A percentile compares a stretch with the other conserved stretches of the same genome.
Evolutionary conservation across 2,329 filamentous ascomycete genomes (phyloP).

Genomic region (Dothidotthia symphoricarpi): DNA sequence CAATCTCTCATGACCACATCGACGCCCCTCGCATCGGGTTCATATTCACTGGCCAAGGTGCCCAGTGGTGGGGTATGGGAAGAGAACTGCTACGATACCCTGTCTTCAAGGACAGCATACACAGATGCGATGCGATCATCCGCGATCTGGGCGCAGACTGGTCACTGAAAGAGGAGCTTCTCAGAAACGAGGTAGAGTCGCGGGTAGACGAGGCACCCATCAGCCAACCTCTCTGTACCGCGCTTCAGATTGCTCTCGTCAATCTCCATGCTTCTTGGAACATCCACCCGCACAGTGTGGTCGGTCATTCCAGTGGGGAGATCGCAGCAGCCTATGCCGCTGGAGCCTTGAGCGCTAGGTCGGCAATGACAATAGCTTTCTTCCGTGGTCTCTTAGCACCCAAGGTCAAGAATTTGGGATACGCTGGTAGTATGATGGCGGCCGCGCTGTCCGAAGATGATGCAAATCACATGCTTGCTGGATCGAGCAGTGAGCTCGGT

Average conservation of each 20-base stretch:
- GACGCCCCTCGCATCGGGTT: slow-evolving; percentile 2
- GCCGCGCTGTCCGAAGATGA: slow-evolving; percentile 27
- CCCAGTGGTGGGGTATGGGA: slow-evolving; percentile 26
- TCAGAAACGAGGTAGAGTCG: neutral
- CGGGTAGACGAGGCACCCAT: neutral
- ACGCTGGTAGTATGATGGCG: slow-evolving; percentile 29
- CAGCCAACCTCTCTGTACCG: slow-evolving; percentile 14
- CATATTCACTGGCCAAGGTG: slow-evolving; percentile 41
- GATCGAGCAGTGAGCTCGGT: slow-evolving; percentile 13
- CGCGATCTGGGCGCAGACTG: slow-evolving; percentile 7
- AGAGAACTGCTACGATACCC: slow-evolving; percentile 5
- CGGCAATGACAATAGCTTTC: slow-evolving; percentile 3
- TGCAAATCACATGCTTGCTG: slow-evolving; percentile 3
- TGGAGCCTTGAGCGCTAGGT: slow-evolving; percentile 1
- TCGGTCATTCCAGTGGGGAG: slow-evolving; percentile 23
- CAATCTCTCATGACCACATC: neutral
- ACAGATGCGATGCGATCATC: slow-evolving; percentile 1
- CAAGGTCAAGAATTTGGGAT: slow-evolving; percentile 9
- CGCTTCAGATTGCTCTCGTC: slow-evolving; percentile 20
- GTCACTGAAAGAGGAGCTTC: slow-evolving; percentile 12
- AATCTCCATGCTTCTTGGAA: slow-evolving; percentile 10
- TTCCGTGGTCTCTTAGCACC: slow-evolving; percentile 5
- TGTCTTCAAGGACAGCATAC: slow-evolving; percentile 4
- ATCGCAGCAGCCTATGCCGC: slow-evolving; percentile 18
- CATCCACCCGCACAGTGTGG: slow-evolving; percentile 9